Evolutionary conservation across 2,329 filamentous ascomycete species (phyloP).

Genomic region (Nemania abortiva): DNA sequence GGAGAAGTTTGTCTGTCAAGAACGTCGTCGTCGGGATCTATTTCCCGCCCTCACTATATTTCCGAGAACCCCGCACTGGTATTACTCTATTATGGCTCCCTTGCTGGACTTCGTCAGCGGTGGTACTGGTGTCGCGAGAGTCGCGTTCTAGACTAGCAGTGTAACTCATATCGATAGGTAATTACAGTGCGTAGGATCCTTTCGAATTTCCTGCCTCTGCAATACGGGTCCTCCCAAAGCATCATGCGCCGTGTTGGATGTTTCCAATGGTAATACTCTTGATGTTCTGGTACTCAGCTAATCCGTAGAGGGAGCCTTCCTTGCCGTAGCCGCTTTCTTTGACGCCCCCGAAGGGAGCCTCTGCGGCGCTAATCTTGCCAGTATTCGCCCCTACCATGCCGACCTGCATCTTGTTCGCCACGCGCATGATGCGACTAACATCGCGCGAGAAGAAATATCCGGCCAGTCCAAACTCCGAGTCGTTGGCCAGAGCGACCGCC

Average conservation of each 20-base stretch:
- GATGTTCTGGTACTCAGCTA: constrained; percentile 77
- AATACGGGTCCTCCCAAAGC: not conserved
- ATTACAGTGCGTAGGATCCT: not conserved
- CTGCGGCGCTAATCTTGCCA: constrained; percentile 68
- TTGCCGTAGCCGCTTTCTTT: constrained; percentile 72
- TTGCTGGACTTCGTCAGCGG: not conserved
- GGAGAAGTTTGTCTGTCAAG: not conserved
- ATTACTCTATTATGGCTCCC: not conserved
- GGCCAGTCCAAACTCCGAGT: constrained; percentile 80
- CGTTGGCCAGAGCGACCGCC: constrained; percentile 67
- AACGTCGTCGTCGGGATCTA: not conserved
- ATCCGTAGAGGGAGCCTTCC: constrained; percentile 63
- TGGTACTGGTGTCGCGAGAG: not conserved
- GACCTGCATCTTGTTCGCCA: not conserved
- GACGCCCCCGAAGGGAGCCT: constrained; percentile 77
- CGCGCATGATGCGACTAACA: constrained; percentile 35
- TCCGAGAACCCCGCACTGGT: not conserved
- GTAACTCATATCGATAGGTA: not conserved
- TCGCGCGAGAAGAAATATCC: constrained; percentile 79
- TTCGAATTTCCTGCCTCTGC: too few relatives aligned
- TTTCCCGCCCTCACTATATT: not conserved
- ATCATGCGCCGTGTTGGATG: constrained; percentile 1
- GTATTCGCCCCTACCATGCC: constrained; percentile 73
- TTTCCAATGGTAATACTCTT: constrained; percentile 57
- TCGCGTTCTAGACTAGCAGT: not conserved